Percentiles rank a stretch among this genome's conserved stretches.
Evolutionary conservation across 2,329 filamentous ascomycete genomes (phyloP).

Genomic region (Karstenula rhodostoma): DNA sequence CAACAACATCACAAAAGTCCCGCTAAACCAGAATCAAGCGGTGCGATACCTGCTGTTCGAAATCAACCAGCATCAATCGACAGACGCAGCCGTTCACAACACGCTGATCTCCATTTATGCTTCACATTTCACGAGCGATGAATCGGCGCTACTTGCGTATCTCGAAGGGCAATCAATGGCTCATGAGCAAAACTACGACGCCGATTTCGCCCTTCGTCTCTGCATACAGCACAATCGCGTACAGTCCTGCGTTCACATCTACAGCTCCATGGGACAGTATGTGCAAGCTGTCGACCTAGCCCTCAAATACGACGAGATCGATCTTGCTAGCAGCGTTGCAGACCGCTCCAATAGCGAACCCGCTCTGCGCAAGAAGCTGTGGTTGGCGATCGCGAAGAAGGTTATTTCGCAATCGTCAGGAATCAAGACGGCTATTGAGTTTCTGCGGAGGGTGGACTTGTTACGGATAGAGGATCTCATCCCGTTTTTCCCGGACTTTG

Average conservation of each 20-base stretch:
- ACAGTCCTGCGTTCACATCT: conserved; percentile 95
- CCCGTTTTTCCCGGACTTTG: conserved; percentile 98
- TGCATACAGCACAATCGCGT: conserved; percentile 96
- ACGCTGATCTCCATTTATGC: conserved; percentile 96
- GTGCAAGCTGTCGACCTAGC: conserved; percentile 92
- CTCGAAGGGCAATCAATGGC: conserved; percentile 81
- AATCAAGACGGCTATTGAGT: conserved; percentile 88
- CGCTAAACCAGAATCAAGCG: conserved; percentile 81
- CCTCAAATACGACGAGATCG: conserved; percentile 86
- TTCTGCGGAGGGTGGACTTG: conserved; percentile 88
- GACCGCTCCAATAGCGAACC: conserved; percentile 83
- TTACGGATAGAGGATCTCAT: conserved; percentile 96
- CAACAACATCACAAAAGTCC: conserved; percentile 76
- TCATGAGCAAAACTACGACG: conserved; percentile 86
- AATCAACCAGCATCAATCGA: conserved; percentile 83
- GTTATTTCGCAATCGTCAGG: conserved; percentile 87
- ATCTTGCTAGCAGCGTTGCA: conserved; percentile 87
- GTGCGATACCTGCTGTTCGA: conserved; percentile 92
- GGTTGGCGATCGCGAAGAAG: conserved; percentile 93
- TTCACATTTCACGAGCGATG: conserved; percentile 81
- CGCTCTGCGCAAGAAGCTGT: conserved; percentile 87
- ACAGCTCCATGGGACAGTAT: conserved; percentile 95
- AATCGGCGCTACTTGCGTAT: conserved; percentile 85
- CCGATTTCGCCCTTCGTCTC: conserved; percentile 92
- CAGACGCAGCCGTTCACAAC: conserved; percentile 91